Evolutionary conservation across 208 protist genomes (phyloP), one percentile per base, ranked within the genome.

Genomic region (Leishmania arabica): DNA sequence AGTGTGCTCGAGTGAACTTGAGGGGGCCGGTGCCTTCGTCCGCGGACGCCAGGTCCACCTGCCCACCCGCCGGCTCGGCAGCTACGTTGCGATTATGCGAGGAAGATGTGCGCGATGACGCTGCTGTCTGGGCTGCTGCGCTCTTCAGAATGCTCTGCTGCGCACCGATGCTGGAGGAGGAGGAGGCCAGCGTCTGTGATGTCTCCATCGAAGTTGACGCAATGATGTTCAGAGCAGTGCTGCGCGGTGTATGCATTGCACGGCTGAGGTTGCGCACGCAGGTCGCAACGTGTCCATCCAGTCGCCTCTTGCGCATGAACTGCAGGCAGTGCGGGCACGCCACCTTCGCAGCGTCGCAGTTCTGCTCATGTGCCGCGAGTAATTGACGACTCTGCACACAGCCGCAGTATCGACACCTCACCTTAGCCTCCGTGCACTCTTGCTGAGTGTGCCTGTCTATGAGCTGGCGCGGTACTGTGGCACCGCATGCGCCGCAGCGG

Each of bases 371-470:
- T 3, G 86, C 80, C 1, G 77, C 80, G n/a, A 96, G 81, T 17
- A 51, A 64, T 73, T 89, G 77, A 2, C 92, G 89, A 3, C 81
- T 81, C 54, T 95, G 81, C 77, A 80, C 40, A 17, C 47, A 49
- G n/a, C 83, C 81, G 79, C 92, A 97, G 86, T 93, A 92, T 3
- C 92, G 86, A 79, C 92, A 97, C 83, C 90, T 94, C 79, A 85
- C 90, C 80, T 88, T 91, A 15, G 80, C 83, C 54, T 84, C 87
- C 6, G 54, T 75, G 73, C 94, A 97, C 56, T 95, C 92, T 54
- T 66, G 75, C 69, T 84, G 73, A 24, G 68, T 86, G 89, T 97
- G 94, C 70, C 77, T 79, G 42, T 93, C 90, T 80, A 96, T 85
- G 27, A 83, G 54, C 40, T 86, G 78, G 27, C 93, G 86, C 24